Evolutionary conservation across 176 grass and related monocot species (phyloP).

Genomic region (Musa schizocarpa): DNA sequence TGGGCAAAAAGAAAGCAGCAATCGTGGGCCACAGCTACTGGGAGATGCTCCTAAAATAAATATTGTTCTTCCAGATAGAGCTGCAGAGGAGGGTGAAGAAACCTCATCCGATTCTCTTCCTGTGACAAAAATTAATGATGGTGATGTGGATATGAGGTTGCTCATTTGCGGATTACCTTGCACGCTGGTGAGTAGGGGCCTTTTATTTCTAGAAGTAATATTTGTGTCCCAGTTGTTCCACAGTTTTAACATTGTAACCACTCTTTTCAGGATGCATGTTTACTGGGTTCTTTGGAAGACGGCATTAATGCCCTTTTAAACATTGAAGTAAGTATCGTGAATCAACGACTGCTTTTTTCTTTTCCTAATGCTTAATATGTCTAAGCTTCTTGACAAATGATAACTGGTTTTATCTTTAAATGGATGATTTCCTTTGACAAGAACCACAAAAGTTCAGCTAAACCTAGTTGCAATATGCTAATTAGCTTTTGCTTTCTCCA

Average conservation of each 20-base stretch:
- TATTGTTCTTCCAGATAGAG: constrained; percentile 21
- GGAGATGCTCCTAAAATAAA: constrained; percentile 59
- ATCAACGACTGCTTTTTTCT: neutral
- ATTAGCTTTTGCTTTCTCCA: neutral
- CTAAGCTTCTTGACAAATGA: neutral
- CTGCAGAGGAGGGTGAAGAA: constrained; percentile 28
- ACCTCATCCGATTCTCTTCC: constrained; percentile 28
- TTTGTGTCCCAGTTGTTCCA: neutral
- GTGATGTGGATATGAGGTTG: constrained; percentile 47
- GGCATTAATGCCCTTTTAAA: constrained; percentile 63
- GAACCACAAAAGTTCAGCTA: neutral
- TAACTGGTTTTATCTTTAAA: neutral
- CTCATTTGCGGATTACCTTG: constrained; percentile 49
- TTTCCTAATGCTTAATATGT: neutral
- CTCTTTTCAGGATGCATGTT: constrained; percentile 45
- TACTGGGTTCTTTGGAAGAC: constrained; percentile 60
- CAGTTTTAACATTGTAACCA: neutral
- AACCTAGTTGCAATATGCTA: neutral
- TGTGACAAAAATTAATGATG: constrained; percentile 44
- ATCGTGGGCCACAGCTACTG: constrained; percentile 42
- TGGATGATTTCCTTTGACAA: neutral
- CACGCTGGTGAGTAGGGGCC: constrained; percentile 32
- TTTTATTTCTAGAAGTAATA: constrained; percentile 3
- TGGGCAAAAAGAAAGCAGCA: constrained; percentile 17
- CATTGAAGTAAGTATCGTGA: constrained; percentile 41